A percentile compares a stretch with the other conserved stretches of the same genome.
Evolutionary conservation across 805 yeast species (phyloP).

Genomic region (Phaffomyces thermotolerans): DNA sequence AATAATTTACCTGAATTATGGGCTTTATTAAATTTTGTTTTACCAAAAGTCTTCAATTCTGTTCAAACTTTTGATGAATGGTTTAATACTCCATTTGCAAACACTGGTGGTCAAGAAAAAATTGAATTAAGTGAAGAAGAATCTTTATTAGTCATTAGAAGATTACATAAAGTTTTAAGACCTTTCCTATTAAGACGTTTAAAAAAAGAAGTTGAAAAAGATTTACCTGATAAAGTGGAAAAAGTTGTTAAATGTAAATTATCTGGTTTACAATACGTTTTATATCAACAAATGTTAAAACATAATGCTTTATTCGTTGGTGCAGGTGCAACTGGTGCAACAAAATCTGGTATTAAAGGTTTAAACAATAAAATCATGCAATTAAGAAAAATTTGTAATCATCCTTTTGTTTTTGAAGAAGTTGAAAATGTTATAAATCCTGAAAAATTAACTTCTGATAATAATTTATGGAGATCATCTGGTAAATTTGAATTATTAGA

Average conservation of each 20-base stretch:
- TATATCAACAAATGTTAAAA: constrained; percentile 74
- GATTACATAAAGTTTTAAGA: constrained; percentile 80
- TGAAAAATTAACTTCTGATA: constrained; percentile 45
- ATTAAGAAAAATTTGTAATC: constrained; percentile 76
- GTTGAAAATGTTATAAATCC: constrained; percentile 69
- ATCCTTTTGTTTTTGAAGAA: constrained; percentile 82
- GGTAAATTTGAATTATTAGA: constrained; percentile 80
- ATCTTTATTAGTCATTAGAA: constrained; percentile 68
- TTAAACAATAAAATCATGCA: constrained; percentile 82
- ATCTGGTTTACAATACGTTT: constrained; percentile 60
- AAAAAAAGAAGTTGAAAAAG: constrained; percentile 83
- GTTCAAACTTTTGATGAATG: constrained; percentile 84
- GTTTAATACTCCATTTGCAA: constrained; percentile 86
- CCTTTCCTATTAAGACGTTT: constrained; percentile 79
- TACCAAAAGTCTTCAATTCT: constrained; percentile 79
- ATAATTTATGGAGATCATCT: constrained; percentile 64
- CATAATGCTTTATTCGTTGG: constrained; percentile 64
- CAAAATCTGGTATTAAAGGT: constrained; percentile 46
- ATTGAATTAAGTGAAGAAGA: constrained; percentile 83
- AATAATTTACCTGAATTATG: constrained; percentile 80
- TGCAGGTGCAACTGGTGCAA: constrained; percentile 44
- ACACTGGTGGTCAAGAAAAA: constrained; percentile 76
- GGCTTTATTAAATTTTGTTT: constrained; percentile 76
- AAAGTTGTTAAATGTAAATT: constrained; percentile 74
- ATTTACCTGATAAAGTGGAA: constrained; percentile 77